These are phyloP conservation scores for Aleurites moluccanus DNA, from an alignment of 441 rosid species.

Conservation along the genomic window DNA sequence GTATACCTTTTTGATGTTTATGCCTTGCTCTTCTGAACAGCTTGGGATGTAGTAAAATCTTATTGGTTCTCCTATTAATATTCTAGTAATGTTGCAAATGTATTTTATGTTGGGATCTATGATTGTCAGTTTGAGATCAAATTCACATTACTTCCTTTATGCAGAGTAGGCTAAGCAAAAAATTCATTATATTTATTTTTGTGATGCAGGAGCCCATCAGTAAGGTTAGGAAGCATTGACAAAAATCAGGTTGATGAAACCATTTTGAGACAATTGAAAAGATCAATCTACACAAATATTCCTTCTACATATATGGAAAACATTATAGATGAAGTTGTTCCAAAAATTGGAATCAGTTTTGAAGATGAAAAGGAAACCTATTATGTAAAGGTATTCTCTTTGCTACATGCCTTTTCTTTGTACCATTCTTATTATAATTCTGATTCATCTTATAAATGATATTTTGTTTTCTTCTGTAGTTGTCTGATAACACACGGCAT, in stretches of 20 bases:
- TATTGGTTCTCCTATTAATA: neutral
- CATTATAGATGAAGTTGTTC: constrained; percentile 34
- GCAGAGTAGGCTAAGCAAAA: neutral
- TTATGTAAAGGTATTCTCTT: constrained; percentile 47
- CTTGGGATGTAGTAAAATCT: neutral
- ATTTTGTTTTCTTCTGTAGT: constrained; percentile 31
- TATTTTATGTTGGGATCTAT: neutral
- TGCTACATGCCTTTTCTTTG: constrained; percentile 4
- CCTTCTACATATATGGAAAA: constrained; percentile 45
- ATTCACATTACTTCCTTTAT: neutral
- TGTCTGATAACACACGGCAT: constrained; percentile 49
- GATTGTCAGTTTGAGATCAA: neutral
- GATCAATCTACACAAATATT: constrained; percentile 46
- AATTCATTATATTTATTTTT: neutral
- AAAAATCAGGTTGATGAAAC: constrained; percentile 17
- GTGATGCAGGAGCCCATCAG: constrained; percentile 35
- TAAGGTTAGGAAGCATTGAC: constrained; percentile 23
- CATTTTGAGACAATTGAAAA: constrained; percentile 33
- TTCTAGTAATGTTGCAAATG: neutral
- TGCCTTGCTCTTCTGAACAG: neutral
- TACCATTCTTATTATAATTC: constrained; percentile 8
- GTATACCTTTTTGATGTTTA: neutral
- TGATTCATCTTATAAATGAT: constrained; percentile 5
- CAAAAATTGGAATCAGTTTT: constrained; percentile 43
- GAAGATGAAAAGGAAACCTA: constrained; percentile 52